Evolutionary conservation across 352 stramenopile genomes (phyloP), one percentile per base, ranked within the genome.

Genomic region (Pythium utonaiense): DNA sequence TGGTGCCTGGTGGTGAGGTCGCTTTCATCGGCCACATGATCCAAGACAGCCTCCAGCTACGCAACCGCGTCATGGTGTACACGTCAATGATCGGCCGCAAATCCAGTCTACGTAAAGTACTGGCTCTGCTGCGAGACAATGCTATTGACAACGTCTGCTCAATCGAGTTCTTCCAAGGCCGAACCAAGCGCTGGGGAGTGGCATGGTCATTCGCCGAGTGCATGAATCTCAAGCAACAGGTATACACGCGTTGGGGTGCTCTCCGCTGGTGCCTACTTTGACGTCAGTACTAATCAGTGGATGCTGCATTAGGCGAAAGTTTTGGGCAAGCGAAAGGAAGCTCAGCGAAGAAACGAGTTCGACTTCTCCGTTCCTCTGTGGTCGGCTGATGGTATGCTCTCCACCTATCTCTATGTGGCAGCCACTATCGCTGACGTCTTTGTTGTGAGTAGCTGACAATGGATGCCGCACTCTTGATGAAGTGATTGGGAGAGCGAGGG

Each of bases 31-130:
- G 66, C 2, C 77, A 83, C 36, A 98, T 99, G 69, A 93, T 99
- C 54, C 50, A 69, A 16, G 96, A 99, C 54, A 98, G 93, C 60
- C 71, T 96, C 16, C 52, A 66, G 24, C 66, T 97, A 44, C 70
- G 72, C 30, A 66, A 91, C 24, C 74, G 73, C 7, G 75, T 98
- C n/a, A 67, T 87, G 14, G 98, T 96, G 91, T 98, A 97, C 65
- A 97, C 93, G 14, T 97, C 90, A 6, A 96, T 99, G 80, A 64
- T 98, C 45, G 92, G 93, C 10, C 93, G 93, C 49, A 98, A 98
- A 34, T 74, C 87, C 25, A 98, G 89, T 58, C 68, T 98, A 13
- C 83, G 89, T 17, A 88, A 95, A 45, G 70, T 99, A 36, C 66
- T 97, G 19, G 79, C 84, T 10, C 30, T 91, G 2, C 69, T 98